Percentiles rank a stretch among this genome's conserved stretches.
Conservation (phyloP, 441 rosid species). For the Heliophila coronopifolia region DNA sequence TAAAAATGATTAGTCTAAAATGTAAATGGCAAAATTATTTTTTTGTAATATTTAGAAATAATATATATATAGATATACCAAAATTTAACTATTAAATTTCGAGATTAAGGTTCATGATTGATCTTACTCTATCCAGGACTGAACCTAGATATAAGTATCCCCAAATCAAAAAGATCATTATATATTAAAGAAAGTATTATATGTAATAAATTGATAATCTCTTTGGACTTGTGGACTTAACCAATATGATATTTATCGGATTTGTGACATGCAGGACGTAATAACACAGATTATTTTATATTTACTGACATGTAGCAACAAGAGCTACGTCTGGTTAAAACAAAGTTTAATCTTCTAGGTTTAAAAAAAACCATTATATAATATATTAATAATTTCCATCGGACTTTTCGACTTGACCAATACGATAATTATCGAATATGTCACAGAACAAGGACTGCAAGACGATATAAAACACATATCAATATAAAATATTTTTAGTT, state of each 20-base stretch:
- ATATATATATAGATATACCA: too few species aligned
- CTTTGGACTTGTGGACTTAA: slow-evolving; percentile 13
- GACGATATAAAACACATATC: too few species aligned
- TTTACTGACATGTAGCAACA: background rate
- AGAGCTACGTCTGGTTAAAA: background rate
- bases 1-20: too few species aligned
- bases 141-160: background rate
- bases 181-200: slow-evolving; percentile 4
- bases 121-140: too few species aligned
- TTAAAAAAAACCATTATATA: background rate
- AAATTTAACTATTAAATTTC: too few species aligned
- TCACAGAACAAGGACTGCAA: background rate
- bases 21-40: too few species aligned
- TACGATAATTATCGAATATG: background rate
- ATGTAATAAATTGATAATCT: background rate
- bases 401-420: too few species aligned
- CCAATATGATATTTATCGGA: slow-evolving; percentile 8
- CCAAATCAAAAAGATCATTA: background rate
- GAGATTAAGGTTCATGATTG: too few species aligned
- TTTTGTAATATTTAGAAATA: too few species aligned
- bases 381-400: too few species aligned
- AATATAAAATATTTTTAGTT: too few species aligned
- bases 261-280: background rate
- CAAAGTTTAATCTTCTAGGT: background rate
- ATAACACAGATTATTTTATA: background rate